These are phyloP conservation scores for Aspergillus quadrilineatus DNA, from an alignment of 2,329 filamentous ascomycete genomes.

Conservation along the genomic window DNA sequence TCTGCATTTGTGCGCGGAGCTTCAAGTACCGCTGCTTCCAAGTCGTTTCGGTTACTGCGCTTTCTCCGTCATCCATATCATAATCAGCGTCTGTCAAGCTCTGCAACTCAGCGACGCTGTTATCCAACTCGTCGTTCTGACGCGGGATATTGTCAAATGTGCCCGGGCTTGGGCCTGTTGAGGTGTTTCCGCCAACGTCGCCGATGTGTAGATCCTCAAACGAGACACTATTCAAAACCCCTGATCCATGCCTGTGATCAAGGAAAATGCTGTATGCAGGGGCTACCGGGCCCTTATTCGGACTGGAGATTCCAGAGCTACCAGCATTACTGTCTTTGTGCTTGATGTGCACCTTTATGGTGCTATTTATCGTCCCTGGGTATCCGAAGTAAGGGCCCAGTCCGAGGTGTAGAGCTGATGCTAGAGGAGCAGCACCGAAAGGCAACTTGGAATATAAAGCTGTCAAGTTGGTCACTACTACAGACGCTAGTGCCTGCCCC, in stretches of 20 bases:
- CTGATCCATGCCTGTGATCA: conserved; percentile 27
- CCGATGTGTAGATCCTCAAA: conserved; percentile 22
- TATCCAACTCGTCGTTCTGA: conserved; percentile 16
- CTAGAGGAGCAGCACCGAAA: conserved; percentile 22
- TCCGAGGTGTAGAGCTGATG: conserved; percentile 38
- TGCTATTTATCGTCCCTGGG: conserved; percentile 21
- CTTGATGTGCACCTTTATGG: conserved; percentile 30
- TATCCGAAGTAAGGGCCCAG: conserved; percentile 37
- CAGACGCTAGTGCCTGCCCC: conserved; percentile 31
- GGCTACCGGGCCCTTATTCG: conserved; percentile 14
- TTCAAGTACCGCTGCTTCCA: conserved; percentile 44
- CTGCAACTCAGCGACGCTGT: conserved; percentile 20
- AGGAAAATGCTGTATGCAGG: conserved; percentile 26
- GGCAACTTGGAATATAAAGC: conserved; percentile 31
- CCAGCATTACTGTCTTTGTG: conserved; percentile 3
- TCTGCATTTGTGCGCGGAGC: conserved; percentile 39
- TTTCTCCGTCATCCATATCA: conserved; percentile 27
- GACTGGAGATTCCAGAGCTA: conserved; percentile 1
- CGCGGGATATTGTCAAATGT: conserved; percentile 12
- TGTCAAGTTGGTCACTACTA: conserved; percentile 32
- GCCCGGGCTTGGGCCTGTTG: not conserved
- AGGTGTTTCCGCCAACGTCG: not conserved
- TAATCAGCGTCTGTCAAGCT: conserved; percentile 29
- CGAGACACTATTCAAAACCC: conserved; percentile 28
- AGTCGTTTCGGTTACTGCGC: conserved; percentile 27